phyloP scores from a whole-genome alignment of 1,139 yeast species.

The Zygotorulaspora mrakii region DNA sequence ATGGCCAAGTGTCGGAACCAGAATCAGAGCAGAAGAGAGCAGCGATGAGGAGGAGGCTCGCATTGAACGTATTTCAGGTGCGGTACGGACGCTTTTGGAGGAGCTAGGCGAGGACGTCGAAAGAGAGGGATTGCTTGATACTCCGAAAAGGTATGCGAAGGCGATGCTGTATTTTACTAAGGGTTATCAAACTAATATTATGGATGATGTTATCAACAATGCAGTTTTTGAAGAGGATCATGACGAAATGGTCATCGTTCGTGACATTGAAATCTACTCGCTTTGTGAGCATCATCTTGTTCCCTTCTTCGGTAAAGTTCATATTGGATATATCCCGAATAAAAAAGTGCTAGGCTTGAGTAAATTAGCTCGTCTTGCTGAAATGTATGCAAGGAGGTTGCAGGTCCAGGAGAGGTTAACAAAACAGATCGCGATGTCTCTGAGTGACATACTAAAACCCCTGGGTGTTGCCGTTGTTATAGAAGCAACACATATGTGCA shows the following conservation, averaged over 20 bases:
- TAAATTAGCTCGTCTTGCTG: slow-evolving; percentile 91
- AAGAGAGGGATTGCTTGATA: slow-evolving; percentile 86
- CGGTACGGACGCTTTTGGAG: slow-evolving; percentile 73
- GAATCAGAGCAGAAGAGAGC: slow-evolving; percentile 62
- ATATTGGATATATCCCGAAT: slow-evolving; percentile 94
- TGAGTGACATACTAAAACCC: slow-evolving; percentile 85
- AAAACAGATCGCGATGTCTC: slow-evolving; percentile 94
- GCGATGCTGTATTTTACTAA: slow-evolving; percentile 95
- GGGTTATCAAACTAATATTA: slow-evolving; percentile 89
- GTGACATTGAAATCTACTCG: slow-evolving; percentile 88
- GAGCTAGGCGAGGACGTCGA: slow-evolving; percentile 90
- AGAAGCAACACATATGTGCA: slow-evolving; percentile 98
- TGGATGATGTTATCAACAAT: slow-evolving; percentile 79
- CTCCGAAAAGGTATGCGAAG: slow-evolving; percentile 94
- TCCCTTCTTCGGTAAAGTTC: slow-evolving; percentile 95
- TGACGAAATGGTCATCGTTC: slow-evolving; percentile 97
- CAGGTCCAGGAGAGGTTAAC: slow-evolving; percentile 97
- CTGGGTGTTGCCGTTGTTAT: slow-evolving; percentile 97
- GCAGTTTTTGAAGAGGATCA: slow-evolving; percentile 98
- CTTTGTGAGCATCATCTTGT: slow-evolving; percentile 96
- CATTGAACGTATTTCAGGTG: slow-evolving; percentile 73
- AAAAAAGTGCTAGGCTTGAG: slow-evolving; percentile 91
- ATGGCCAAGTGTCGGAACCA: slow-evolving; percentile 92
- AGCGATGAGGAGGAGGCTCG: slow-evolving; percentile 60
- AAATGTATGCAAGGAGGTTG: slow-evolving; percentile 90